Conservation (phyloP, 169 alveolate genomes). For the Eimeria maxima region DNA sequence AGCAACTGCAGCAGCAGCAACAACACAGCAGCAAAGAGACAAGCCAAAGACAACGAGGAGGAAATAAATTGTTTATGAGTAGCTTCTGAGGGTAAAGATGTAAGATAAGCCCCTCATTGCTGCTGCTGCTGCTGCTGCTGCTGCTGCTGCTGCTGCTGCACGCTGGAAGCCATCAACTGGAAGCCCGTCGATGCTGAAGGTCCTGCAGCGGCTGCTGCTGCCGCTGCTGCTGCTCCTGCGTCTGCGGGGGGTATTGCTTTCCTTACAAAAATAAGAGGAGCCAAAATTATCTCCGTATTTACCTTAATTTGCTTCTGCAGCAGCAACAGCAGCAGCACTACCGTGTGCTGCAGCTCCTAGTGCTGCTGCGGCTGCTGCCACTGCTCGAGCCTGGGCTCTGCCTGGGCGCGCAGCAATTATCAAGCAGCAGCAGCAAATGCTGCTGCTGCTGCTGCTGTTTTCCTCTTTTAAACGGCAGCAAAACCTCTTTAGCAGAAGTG, state of each 20-base stretch:
- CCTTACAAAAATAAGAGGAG: not conserved
- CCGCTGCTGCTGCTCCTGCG: slow-evolving; percentile 44
- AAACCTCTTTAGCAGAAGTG: not conserved
- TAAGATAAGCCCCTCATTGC: not conserved
- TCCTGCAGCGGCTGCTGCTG: slow-evolving; percentile 61
- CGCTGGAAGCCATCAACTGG: slow-evolving; percentile 3
- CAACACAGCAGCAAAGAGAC: slow-evolving; percentile 47
- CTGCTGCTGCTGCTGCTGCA: slow-evolving; percentile 32
- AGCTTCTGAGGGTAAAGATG: not conserved
- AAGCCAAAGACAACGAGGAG: not conserved
- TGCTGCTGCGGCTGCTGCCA: slow-evolving; percentile 44
- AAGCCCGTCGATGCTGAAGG: slow-evolving; percentile 41
- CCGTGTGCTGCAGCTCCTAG: slow-evolving; percentile 37
- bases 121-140: slow-evolving; percentile 21
- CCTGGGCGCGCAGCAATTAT: not conserved
- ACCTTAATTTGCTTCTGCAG: slow-evolving; percentile 16
- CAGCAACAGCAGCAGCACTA: slow-evolving; percentile 46
- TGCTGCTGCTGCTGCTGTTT: slow-evolving; percentile 2
- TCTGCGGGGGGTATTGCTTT: slow-evolving; percentile 25
- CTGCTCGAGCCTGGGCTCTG: slow-evolving; percentile 57
- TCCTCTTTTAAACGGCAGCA: slow-evolving; percentile 5
- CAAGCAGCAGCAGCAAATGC: slow-evolving; percentile 13
- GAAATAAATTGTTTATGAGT: not conserved
- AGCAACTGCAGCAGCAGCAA: slow-evolving; percentile 27
- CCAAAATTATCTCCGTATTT: not conserved